Percentiles rank a stretch among this genome's conserved stretches.
Evolutionary conservation across 495 filamentous ascomycete genomes (phyloP).

Genomic region (Friedmanniomyces simplex): DNA sequence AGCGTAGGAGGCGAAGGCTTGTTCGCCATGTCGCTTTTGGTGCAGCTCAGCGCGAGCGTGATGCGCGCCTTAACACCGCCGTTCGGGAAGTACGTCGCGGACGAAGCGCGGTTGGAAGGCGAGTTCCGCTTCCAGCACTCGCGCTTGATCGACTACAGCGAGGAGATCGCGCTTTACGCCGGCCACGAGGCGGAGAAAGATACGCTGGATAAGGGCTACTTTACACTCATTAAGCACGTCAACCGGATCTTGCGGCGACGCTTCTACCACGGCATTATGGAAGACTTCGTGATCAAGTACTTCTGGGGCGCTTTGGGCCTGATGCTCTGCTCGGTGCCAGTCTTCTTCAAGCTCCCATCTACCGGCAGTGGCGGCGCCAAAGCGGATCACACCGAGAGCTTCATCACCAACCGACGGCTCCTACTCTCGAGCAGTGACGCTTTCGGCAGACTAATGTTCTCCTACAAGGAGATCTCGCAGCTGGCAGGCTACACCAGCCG

Average conservation of each 20-base stretch:
- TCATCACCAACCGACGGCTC: conserved; percentile 89
- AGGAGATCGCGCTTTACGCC: conserved; percentile 86
- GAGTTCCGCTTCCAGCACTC: conserved; percentile 96
- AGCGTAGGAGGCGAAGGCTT: conserved; percentile 90
- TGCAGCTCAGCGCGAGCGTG: conserved; percentile 81
- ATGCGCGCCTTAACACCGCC: conserved; percentile 96
- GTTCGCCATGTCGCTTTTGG: conserved; percentile 85
- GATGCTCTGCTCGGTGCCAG: conserved; percentile 87
- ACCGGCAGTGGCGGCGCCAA: conserved; percentile 50
- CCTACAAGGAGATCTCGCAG: conserved; percentile 92
- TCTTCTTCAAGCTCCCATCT: conserved; percentile 80
- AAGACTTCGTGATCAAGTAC: conserved; percentile 98
- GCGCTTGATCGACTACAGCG: conserved; percentile 83
- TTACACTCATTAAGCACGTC: conserved; percentile 96
- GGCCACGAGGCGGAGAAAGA: conserved; percentile 97
- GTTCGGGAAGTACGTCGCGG: conserved; percentile 95
- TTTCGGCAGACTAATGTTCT: conserved; percentile 95
- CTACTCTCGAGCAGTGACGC: conserved; percentile 87
- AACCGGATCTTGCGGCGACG: conserved; percentile 84
- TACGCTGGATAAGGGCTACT: conserved; percentile 94
- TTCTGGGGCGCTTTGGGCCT: conserved; percentile 95
- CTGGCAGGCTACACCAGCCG: conserved; percentile 91
- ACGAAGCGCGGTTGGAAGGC: conserved; percentile 87
- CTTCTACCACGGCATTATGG: conserved; percentile 95
- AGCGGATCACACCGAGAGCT: conserved; percentile 88